Evolutionary conservation across 371 early-diverging fungal species (phyloP).

Genomic region (Zancudomyces culisetae): DNA sequence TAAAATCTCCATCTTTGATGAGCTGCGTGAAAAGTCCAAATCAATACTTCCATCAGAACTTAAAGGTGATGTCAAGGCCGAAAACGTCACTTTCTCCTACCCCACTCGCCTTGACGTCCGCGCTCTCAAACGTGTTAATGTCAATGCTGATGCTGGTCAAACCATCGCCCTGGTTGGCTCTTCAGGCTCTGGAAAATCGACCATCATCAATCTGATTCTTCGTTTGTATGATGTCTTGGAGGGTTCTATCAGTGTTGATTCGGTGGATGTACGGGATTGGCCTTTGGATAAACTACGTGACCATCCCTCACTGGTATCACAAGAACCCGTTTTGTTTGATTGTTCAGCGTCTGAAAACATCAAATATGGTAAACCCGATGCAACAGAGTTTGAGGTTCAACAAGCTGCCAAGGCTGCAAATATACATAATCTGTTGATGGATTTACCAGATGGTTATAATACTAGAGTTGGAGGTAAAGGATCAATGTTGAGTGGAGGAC

Average conservation of each 20-base stretch:
- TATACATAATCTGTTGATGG: slow-evolving; percentile 37
- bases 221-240: slow-evolving; percentile 58
- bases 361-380: slow-evolving; percentile 33
- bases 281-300: slow-evolving; percentile 45
- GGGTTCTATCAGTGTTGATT: slow-evolving; percentile 53
- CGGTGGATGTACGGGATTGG: slow-evolving; percentile 48
- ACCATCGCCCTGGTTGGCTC: slow-evolving; percentile 89
- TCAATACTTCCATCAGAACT: background rate
- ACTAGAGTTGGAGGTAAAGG: slow-evolving; percentile 53
- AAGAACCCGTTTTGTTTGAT: slow-evolving; percentile 51
- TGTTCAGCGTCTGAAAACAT: slow-evolving; percentile 50
- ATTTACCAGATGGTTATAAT: slow-evolving; percentile 40
- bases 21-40: no score
- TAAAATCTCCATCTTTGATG: slow-evolving; percentile 22
- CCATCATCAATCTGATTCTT: slow-evolving; percentile 56
- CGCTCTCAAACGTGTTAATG: slow-evolving; percentile 52
- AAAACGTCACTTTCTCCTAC: slow-evolving; percentile 44
- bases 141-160: slow-evolving; percentile 60
- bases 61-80: slow-evolving; percentile 26
- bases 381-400: slow-evolving; percentile 30
- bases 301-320: slow-evolving; percentile 59
- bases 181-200: slow-evolving; percentile 83
- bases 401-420: slow-evolving; percentile 37
- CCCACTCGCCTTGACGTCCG: slow-evolving; percentile 47
- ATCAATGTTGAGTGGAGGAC: slow-evolving; percentile 53